Evolutionary conservation across 805 yeast genomes (phyloP).

Genomic region (Torulaspora delbrueckii): DNA sequence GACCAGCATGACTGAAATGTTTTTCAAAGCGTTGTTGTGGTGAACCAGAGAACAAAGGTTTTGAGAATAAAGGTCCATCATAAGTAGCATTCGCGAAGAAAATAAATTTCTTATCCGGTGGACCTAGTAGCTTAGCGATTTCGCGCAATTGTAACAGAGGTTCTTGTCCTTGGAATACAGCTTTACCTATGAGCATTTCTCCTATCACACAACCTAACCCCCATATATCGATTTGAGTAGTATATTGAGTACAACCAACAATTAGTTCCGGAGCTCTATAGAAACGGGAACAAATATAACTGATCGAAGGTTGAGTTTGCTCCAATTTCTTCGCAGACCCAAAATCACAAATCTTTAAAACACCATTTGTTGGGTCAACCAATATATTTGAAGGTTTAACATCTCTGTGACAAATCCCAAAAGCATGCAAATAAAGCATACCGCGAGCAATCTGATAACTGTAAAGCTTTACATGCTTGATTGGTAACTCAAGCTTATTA

Average conservation of each 20-base stretch:
- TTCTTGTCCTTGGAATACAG: slow-evolving; percentile 92
- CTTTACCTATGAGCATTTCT: slow-evolving; percentile 86
- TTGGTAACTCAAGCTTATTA: slow-evolving; percentile 57
- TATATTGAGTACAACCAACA: slow-evolving; percentile 81
- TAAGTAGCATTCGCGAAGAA: slow-evolving; percentile 71
- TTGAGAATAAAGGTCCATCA: slow-evolving; percentile 67
- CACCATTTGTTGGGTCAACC: slow-evolving; percentile 63
- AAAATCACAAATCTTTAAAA: slow-evolving; percentile 75
- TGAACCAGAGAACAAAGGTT: slow-evolving; percentile 54
- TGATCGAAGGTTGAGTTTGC: slow-evolving; percentile 78
- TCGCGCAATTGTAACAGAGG: slow-evolving; percentile 86
- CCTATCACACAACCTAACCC: slow-evolving; percentile 96
- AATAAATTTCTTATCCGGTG: slow-evolving; percentile 70
- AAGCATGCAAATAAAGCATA: slow-evolving; percentile 74
- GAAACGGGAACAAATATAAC: slow-evolving; percentile 93
- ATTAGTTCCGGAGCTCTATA: slow-evolving; percentile 91
- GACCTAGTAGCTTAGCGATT: slow-evolving; percentile 84
- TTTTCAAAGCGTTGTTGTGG: slow-evolving; percentile 55
- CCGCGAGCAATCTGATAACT: slow-evolving; percentile 78
- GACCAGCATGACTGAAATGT: slow-evolving; percentile 71
- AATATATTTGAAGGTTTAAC: slow-evolving; percentile 78
- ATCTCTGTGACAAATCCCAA: slow-evolving; percentile 79
- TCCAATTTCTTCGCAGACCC: slow-evolving; percentile 81
- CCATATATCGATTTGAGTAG: slow-evolving; percentile 95
- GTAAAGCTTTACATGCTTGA: slow-evolving; percentile 70